Percentiles rank a stretch among this genome's conserved stretches.
phyloP scores from a whole-genome alignment of 176 grass and related monocot genomes.

The Phragmites australis region DNA sequence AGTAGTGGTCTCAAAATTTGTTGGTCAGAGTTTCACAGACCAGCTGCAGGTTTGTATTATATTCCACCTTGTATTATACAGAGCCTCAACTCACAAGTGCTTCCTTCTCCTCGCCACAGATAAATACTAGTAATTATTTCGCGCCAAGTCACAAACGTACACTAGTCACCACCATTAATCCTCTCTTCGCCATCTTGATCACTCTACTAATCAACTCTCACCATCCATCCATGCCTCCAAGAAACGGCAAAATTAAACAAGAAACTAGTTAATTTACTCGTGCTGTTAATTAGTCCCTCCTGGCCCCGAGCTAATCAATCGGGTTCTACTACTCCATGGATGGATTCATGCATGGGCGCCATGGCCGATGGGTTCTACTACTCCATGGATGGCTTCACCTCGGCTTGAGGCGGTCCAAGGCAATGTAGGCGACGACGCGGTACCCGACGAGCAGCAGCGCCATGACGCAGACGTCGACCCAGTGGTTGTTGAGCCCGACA shows the following conservation, averaged over 20 bases:
- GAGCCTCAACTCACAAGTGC: neutral
- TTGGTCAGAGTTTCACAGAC: neutral
- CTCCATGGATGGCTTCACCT: constrained; percentile 39
- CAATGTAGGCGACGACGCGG: constrained; percentile 83
- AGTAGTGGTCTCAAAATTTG: neutral
- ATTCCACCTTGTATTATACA: constrained; percentile 28
- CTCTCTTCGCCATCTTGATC: neutral
- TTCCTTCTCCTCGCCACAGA: neutral
- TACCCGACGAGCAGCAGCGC: constrained; percentile 82
- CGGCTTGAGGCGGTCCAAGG: constrained; percentile 67
- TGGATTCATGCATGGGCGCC: neutral
- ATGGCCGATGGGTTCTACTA: neutral
- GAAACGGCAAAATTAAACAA: constrained; percentile 8
- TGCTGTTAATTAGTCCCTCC: neutral
- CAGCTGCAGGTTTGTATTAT: constrained; percentile 24
- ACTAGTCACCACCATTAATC: neutral
- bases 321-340: neutral
- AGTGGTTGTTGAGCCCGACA: constrained; percentile 74
- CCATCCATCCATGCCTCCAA: neutral
- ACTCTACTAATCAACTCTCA: neutral
- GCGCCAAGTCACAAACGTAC: neutral
- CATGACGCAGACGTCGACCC: constrained; percentile 95
- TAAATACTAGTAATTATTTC: constrained; percentile 17
- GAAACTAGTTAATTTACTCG: neutral
- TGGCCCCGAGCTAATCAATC: neutral